phyloP scores from a whole-genome alignment of 208 protist species.

The Angomonas desouzai region DNA sequence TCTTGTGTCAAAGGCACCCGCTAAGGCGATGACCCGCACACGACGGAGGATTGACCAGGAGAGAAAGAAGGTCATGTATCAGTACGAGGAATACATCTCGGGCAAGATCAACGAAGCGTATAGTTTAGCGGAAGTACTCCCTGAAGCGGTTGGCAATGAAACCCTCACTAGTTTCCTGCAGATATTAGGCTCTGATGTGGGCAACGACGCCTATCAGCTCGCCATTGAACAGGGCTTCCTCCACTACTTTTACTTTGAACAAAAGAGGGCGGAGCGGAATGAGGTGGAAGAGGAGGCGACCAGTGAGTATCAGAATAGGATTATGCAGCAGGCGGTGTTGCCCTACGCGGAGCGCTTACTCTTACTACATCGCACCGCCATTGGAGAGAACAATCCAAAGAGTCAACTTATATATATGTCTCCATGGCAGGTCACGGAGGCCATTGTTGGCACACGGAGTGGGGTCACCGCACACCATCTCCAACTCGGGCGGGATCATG shows the following conservation, averaged over 20 bases:
- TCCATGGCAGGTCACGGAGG: slow-evolving; percentile 65
- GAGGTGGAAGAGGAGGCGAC: slow-evolving; percentile 68
- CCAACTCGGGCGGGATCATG: slow-evolving; percentile 50
- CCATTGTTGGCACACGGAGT: slow-evolving; percentile 65
- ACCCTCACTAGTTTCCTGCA: slow-evolving; percentile 72
- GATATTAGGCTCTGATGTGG: slow-evolving; percentile 63
- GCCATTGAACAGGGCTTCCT: slow-evolving; percentile 52
- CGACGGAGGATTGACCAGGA: slow-evolving; percentile 5
- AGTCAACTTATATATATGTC: slow-evolving; percentile 30
- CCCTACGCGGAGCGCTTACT: slow-evolving; percentile 70
- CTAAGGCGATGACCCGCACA: not conserved
- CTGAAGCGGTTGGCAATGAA: slow-evolving; percentile 32
- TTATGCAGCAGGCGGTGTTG: slow-evolving; percentile 77
- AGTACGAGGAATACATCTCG: slow-evolving; percentile 56
- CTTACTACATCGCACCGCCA: slow-evolving; percentile 57
- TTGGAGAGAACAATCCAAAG: slow-evolving; percentile 23
- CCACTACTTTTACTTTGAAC: slow-evolving; percentile 47
- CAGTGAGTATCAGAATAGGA: slow-evolving; percentile 78
- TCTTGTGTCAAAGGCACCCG: not conserved
- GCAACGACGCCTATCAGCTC: slow-evolving; percentile 58
- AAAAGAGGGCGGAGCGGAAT: slow-evolving; percentile 31
- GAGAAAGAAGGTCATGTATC: slow-evolving; percentile 26
- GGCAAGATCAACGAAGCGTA: slow-evolving; percentile 42
- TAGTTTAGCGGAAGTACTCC: slow-evolving; percentile 28
- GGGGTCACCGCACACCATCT: slow-evolving; percentile 72